Base-by-base conservation (phyloP, 805 yeast species). In the Ogataea allantospora region DNA sequence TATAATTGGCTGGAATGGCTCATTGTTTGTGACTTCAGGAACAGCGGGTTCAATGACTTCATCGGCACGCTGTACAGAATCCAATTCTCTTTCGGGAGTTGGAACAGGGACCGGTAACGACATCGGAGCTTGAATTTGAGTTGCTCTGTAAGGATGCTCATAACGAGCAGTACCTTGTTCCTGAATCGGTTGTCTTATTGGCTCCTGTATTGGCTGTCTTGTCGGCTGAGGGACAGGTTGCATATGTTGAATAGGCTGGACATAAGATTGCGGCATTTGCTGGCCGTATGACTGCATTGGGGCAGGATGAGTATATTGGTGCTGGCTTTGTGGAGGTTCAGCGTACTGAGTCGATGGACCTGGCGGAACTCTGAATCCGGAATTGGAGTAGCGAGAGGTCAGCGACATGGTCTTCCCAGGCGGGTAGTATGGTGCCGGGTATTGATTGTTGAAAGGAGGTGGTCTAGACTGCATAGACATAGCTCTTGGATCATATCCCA, bases 401-500 rank as follows among this genome's bases (percentile, higher is more conserved):
- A 47, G 26, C n/a, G 51, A 50, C 55, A 48, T 48, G 6, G 47
- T 39, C 34, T 50, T 37, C 18, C 53, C 50, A 7, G 41, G 43
- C 2, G 11, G 27, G n/a, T 30, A 14, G 7, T 33, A 43, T 4
- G 35, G 40, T 7, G 39, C 42, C 16, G 35, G 40, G 17, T 35
- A 16, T 9, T 48, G 51, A 15, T 21, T 21, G 14, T 40, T 38
- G 27, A 39, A 24, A 24, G 34, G 22, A 6, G 38, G 37, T 5
- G 57, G 51, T 43, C 62, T 19, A 44, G 38, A 58, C 54, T 49
- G 65, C 66, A 50, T 64, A 1, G 77, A 71, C 77, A 70, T 71
- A 4, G 77, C 60, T 25, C 76, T 55, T 10, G 73, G 71, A 25
- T 64, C 71, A 16, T 40, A 41, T 11, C 24, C 48, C 12, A 28